Base-by-base conservation (phyloP, 768 basidiomycete genomes). In the Tylopilus felleus region DNA sequence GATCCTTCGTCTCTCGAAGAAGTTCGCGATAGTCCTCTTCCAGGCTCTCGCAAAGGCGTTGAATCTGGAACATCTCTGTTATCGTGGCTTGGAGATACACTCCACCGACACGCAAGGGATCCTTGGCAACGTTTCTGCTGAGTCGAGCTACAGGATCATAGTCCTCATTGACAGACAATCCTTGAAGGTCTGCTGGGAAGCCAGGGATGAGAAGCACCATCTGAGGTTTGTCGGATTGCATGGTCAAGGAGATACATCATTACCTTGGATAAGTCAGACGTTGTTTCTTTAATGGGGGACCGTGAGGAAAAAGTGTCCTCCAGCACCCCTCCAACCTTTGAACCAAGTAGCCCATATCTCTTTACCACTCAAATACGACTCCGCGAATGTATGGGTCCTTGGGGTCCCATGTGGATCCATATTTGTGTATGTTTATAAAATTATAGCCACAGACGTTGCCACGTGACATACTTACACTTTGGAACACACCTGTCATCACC, bases 61-160 rank as follows among this genome's bases (percentile, higher is more conserved):
- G 29, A 16, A 62, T 62, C 1, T 40, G n/a, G 16, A 44, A 5
- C 52, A 62, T 52, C 17, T 62, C 47, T 0, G 61, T 14, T 43
- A 58, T 4, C 2, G 28, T 40, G 3, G 38, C 38, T 10, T 25
- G 49, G n/a, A 62, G 51, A 38, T 21, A 58, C 17, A 62, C 0
- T 16, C 13, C 21, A 1, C 57, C 61, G 10, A 23, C 21, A 14
- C 25, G 36, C 12, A 62, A 38, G 12, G 49, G 6, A 8, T 8
- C 27, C 5, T 36, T 36, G 19, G 21, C 21, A 36, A 27, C 43
- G 44, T 33, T 14, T 35, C n/a, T 55, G 25, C 10, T 23, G 6
- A 60, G 44, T 14, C 29, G 40, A 31, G 38, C 4, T 22, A 50
- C 31, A 5, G 46, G 47, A 38, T 60, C 48, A 44, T 42, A 46